These are phyloP conservation scores for Tolypocladium guangdongense DNA, from an alignment of 2,329 filamentous ascomycete genomes.

Conservation along the genomic window DNA sequence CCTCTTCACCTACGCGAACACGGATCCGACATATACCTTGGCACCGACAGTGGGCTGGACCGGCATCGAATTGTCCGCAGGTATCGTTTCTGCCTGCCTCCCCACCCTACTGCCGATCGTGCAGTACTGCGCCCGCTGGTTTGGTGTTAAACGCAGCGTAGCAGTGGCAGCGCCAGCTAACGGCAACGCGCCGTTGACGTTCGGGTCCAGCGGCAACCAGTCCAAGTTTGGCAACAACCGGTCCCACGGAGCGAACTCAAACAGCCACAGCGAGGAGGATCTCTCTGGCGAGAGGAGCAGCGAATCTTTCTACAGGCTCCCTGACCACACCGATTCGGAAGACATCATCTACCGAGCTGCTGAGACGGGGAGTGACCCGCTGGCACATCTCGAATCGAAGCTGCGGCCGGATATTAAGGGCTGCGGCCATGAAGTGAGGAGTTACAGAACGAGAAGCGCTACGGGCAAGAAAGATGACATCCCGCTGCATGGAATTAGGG, in stretches of 20 bases:
- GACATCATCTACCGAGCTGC: slow-evolving; percentile 3
- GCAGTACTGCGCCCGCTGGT: slow-evolving; percentile 21
- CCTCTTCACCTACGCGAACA: slow-evolving; percentile 29
- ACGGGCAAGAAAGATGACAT: slow-evolving; percentile 23
- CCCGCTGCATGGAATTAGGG: slow-evolving; percentile 26
- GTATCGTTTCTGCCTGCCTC: slow-evolving; percentile 41
- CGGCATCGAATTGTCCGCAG: slow-evolving; percentile 35
- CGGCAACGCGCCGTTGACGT: slow-evolving; percentile 8
- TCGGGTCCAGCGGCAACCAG: slow-evolving; percentile 9
- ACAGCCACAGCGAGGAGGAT: slow-evolving; percentile 3
- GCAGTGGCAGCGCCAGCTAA: slow-evolving; percentile 16
- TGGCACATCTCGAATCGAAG: slow-evolving; percentile 7
- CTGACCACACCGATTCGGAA: slow-evolving; percentile 18
- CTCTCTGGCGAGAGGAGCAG: slow-evolving; percentile 5
- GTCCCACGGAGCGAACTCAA: slow-evolving; percentile 7
- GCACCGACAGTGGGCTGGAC: slow-evolving; percentile 36
- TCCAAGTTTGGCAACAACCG: slow-evolving; percentile 7
- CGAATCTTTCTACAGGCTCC: slow-evolving; percentile 19
- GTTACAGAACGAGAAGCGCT: slow-evolving; percentile 16
- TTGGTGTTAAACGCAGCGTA: slow-evolving; percentile 26
- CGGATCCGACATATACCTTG: slow-evolving; percentile 34
- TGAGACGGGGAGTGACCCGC: not conserved
- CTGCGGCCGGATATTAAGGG: slow-evolving; percentile 22
- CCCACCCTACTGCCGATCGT: slow-evolving; percentile 39
- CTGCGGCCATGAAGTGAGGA: slow-evolving; percentile 19